Evolutionary conservation across 2,329 filamentous ascomycete genomes (phyloP).

Genomic region (Bimuria novae-zelandiae): DNA sequence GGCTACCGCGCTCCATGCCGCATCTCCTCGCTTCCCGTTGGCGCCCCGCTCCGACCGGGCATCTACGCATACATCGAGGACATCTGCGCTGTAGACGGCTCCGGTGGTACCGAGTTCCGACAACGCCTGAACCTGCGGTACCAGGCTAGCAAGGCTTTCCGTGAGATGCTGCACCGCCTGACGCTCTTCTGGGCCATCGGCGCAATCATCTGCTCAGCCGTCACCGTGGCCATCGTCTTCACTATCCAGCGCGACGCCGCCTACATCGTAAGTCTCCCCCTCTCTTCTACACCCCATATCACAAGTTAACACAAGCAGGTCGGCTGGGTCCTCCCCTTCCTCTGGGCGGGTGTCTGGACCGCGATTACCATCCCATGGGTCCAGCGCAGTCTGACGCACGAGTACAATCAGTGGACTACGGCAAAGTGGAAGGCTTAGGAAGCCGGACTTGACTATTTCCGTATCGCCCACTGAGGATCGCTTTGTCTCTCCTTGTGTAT

Average conservation of each 20-base stretch:
- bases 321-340: conserved; percentile 56
- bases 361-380: conserved; percentile 53
- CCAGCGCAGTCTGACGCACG: conserved; percentile 40
- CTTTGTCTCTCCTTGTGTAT: no score
- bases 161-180: conserved; percentile 57
- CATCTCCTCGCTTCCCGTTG: conserved; percentile 58
- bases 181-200: conserved; percentile 60
- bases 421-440: conserved; percentile 45
- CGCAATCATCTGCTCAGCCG: conserved; percentile 45
- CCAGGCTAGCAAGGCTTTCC: conserved; percentile 58
- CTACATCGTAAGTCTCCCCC: conserved; percentile 48
- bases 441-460: no score
- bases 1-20: conserved; percentile 54
- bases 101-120: conserved; percentile 57
- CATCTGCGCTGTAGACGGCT: conserved; percentile 58
- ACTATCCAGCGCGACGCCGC: conserved; percentile 54
- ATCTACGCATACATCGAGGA: conserved; percentile 62
- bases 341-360: conserved; percentile 56
- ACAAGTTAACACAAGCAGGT: conserved; percentile 34
- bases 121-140: conserved; percentile 58
- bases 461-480: no score
- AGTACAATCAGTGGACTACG: conserved; percentile 43
- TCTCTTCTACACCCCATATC: not conserved
- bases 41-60: conserved; percentile 56
- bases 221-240: conserved; percentile 53